Base-by-base conservation (phyloP, 768 basidiomycete genomes). In the Trametes elegans region DNA sequence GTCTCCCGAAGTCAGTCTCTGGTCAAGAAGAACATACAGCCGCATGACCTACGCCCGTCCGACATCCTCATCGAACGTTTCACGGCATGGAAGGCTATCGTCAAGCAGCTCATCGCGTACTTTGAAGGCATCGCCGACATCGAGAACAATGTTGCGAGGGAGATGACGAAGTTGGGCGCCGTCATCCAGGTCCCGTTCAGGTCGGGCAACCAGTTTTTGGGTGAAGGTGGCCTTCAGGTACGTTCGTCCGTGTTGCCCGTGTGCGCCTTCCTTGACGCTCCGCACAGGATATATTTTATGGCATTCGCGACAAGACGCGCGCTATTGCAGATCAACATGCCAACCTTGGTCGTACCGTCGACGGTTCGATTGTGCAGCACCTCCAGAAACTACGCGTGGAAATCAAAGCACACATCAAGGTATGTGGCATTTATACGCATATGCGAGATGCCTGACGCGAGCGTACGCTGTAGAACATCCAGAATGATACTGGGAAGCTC, bases 101-200 rank as follows among this genome's bases (percentile, higher is more conserved):
- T 96, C 44, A 96, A 95, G 73, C 94, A 97, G 74, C 84, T 98
- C 49, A 89, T 92, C 48, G 87, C 90, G 1, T 97, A 95, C 71
- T 95, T 95, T 57, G 88, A 88, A 72, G 83, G 84, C 53, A 77
- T 85, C 54, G 85, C 85, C 21, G 95, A 98, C 68, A 96, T 98
- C 56, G 89, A 99, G 74, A 92, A 91, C 71, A 95, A 95, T 70
- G 88, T 92, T 6, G 93, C 95, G 11, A 84, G 84, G 58, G 96
- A 98, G 72, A 80, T 98, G 66, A 90, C 88, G 6, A 95, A 96
- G 70, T 84, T 99, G 39, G 90, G 90, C 9, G 93, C 87, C 2
- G 92, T 98, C 57, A 96, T 99, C 57, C 96, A 99, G 70, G 96
- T 98, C 0, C 97, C 97, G 0, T 98, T 99, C 76, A 78, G 88